A percentile compares a stretch with the other conserved stretches of the same genome.
These are phyloP conservation scores for Beauveria sp. DNA, from an alignment of 2,329 filamentous ascomycete genomes.

Conservation along the genomic window DNA sequence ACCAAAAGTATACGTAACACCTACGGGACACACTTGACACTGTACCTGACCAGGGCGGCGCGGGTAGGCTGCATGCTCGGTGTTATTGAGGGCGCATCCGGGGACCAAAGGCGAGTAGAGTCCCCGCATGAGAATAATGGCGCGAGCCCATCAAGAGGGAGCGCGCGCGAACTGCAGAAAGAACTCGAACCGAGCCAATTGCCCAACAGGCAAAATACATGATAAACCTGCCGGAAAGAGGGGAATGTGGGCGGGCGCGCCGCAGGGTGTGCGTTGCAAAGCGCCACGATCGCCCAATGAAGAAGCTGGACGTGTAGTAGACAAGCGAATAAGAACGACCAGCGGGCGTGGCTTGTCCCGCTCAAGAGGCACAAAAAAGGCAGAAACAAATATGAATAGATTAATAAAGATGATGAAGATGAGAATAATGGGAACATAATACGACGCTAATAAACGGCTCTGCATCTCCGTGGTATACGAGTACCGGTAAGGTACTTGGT, in stretches of 20 bases:
- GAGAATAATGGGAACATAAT: not conserved
- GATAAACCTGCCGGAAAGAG: not conserved
- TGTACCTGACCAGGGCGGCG: not conserved
- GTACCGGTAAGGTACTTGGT: too few species aligned
- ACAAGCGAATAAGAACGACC: not conserved
- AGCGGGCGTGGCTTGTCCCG: not conserved
- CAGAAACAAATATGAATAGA: not conserved
- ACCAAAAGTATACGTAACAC: not conserved
- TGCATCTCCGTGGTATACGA: too few species aligned
- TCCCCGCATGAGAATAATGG: not conserved
- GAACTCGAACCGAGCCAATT: not conserved
- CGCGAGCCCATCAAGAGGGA: not conserved
- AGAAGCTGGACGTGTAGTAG: not conserved
- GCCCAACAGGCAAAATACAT: not conserved
- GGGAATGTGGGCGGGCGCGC: not conserved
- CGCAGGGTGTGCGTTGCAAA: not conserved
- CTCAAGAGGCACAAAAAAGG: not conserved
- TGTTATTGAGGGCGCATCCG: not conserved
- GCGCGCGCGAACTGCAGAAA: not conserved
- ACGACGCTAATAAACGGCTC: not conserved
- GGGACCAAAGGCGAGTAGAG: not conserved
- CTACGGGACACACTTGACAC: too few species aligned
- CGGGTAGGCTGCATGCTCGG: not conserved
- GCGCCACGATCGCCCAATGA: slow-evolving; percentile 4
- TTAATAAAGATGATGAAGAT: not conserved